phyloP scores from a whole-genome alignment of 805 yeast species.

The Metschnikowia proteae region DNA sequence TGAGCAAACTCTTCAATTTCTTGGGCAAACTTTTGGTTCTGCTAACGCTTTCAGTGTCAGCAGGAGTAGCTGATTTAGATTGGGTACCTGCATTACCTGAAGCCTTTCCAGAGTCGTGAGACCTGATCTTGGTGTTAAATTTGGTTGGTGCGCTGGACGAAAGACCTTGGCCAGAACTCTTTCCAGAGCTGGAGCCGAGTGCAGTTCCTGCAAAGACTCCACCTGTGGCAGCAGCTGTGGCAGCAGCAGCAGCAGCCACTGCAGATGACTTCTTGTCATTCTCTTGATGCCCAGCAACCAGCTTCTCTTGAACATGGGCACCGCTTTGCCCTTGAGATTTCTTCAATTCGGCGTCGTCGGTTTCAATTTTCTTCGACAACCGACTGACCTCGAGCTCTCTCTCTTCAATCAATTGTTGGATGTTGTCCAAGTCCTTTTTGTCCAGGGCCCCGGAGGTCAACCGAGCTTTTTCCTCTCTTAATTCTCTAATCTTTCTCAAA shows the following conservation, averaged over 20 bases:
- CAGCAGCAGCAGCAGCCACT: constrained; percentile 18
- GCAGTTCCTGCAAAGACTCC: constrained; percentile 23
- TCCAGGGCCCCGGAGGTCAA: constrained; percentile 21
- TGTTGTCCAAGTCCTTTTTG: constrained; percentile 22
- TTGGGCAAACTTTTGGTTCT: constrained; percentile 18
- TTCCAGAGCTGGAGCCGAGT: constrained; percentile 19
- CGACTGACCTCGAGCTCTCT: constrained; percentile 32
- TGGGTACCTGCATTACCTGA: constrained; percentile 24
- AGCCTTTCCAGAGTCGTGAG: constrained; percentile 16
- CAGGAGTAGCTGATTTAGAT: background rate
- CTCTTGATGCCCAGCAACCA: background rate
- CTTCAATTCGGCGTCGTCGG: constrained; percentile 28
- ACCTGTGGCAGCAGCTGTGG: constrained; percentile 23
- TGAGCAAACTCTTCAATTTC: constrained; percentile 18
- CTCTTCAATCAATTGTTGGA: constrained; percentile 29
- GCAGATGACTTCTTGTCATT: constrained; percentile 7
- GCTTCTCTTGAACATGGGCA: background rate
- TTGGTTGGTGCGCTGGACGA: background rate
- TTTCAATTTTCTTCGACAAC: constrained; percentile 31
- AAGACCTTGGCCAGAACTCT: background rate
- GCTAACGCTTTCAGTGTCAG: constrained; percentile 4
- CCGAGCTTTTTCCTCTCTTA: constrained; percentile 37
- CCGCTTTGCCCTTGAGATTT: background rate
- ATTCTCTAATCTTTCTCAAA: constrained; percentile 36
- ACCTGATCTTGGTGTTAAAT: background rate